Evolutionary conservation across 306 rosid genomes (phyloP), one percentile per base, ranked within the genome.

Genomic region (Lathyrus oleraceus): DNA sequence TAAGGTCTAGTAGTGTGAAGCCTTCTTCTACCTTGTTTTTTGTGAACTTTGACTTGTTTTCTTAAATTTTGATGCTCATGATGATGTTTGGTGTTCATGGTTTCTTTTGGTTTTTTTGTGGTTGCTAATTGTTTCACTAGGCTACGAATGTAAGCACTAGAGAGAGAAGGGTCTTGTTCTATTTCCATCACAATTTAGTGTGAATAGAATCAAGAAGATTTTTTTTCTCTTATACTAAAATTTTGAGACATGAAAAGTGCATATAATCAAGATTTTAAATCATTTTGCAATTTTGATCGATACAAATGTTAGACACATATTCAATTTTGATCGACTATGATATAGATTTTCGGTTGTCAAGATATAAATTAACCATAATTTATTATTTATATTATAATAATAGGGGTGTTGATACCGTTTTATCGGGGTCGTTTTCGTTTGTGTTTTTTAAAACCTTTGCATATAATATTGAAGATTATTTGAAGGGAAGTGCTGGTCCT

Each of bases 21-120:
- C 16, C 96, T 88, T 73, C 91, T 85, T 65, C 97, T 82, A 7
- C 80, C 80, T 73, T 84, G 97, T 66, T 84, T 94, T 61, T 84
- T 87, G 71, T 80, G 83, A 53, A 72, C 79, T 70, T 73, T 79
- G 23, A 40, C 67, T 35, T 59, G 53, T 64, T 82, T 76, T 32
- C 48, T 60, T 20, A 35, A 72, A 76, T 67, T 81, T 47, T 21
- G 67, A 61, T n/a, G 61, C 25, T 68, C 79, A 27, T 21, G 54
- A 27, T 21, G 54, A 32, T 73, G 62, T 28, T 72, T 74, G 14
- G 39, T 40, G 67, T 72, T 69, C 81, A 70, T 79, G 57, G 86
- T 61, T 54, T 77, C 83, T 71, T 72, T 89, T 79, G 84, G 76
- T 21, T 85, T 86, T 19, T 2, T 78, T 36, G 96, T 76, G 76